Percentiles rank a stretch among this genome's conserved stretches.
Conservation (phyloP, 108 stramenopile species). For the Pseudonitzschia pungens region DNA sequence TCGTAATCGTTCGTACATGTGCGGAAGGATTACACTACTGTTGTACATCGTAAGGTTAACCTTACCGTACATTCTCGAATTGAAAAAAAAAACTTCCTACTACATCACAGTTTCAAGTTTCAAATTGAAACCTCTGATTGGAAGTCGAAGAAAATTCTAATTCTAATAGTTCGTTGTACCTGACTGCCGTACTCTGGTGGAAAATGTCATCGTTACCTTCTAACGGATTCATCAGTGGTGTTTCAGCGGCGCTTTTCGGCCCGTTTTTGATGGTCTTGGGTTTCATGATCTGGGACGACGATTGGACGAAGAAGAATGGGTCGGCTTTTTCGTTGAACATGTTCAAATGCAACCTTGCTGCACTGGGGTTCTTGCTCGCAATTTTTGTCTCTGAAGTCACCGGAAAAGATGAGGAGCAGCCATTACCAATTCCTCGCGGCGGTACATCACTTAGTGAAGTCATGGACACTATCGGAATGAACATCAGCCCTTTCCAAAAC, state of each 20-base stretch:
- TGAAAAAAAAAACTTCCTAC: too few species aligned
- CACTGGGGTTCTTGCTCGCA: conserved; percentile 48
- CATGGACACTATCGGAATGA: neutral
- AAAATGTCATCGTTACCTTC: neutral
- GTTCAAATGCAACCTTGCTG: conserved; percentile 83
- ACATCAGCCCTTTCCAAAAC: neutral
- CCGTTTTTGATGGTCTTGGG: conserved; percentile 74
- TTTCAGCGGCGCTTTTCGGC: conserved; percentile 57
- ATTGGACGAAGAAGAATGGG: conserved; percentile 54
- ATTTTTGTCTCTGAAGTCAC: neutral
- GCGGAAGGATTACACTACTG: too few species aligned
- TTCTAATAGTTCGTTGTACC: neutral
- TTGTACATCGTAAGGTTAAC: too few species aligned
- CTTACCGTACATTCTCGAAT: too few species aligned
- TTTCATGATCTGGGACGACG: conserved; percentile 76
- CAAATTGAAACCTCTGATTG: too few species aligned
- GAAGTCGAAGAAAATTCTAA: too few species aligned
- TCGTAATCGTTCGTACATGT: too few species aligned
- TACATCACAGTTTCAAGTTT: too few species aligned
- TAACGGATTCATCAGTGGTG: conserved; percentile 6
- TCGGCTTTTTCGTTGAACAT: conserved; percentile 81
- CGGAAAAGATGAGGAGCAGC: conserved; percentile 16
- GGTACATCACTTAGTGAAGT: neutral
- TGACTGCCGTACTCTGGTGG: neutral
- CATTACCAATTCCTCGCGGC: conserved; percentile 10